Evolutionary conservation across 768 basidiomycete genomes (phyloP), one percentile per base, ranked within the genome.

Genomic region (Lactarius hatsudake): DNA sequence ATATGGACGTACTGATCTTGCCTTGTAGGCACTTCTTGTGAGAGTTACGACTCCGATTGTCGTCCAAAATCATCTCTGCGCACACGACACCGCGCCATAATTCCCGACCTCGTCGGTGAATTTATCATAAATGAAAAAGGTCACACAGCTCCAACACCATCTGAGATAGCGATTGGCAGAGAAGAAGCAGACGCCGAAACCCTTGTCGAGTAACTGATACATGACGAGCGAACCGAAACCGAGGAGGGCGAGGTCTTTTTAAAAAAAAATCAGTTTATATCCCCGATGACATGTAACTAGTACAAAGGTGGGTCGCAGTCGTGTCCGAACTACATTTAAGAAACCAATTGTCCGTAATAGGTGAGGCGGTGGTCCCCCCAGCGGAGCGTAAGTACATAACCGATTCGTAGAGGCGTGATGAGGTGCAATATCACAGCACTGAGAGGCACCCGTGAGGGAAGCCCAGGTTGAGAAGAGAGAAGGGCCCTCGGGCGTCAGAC

Each of bases 41-140:
- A 30, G 61, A 65, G 30, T 45, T 53, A 40, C 42, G 28, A 13
- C 67, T 32, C 32, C 32, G 6, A 32, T 32, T 32, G 30, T 30
- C 65, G 10, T 62, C 55, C 55, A 69, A 51, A 1, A 67, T 59
- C 66, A 62, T 69, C 5, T 61, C 56, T 18, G 43, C 57, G 57
- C 62, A 62, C 40, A 59, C 3, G 12, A 4, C 36, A 12, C 61
- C 60, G 61, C 61, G 18, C 62, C 65, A 30, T 67, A 48, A 54
- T 38, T 36, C 3, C 58, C 58, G 40, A 43, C 58, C 55, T 62
- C 48, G 40, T 69, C 57, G 20, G 61, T 63, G 66, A 54, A 69
- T 55, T 59, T 56, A 26, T 69, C 66, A 56, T 62, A 62, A 2
- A 53, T 60, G 28, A 59, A 63, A 10, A 63, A 62, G 42, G 10